These are phyloP conservation scores for Achaetomium macrosporum DNA, from an alignment of 2,329 filamentous ascomycete species.

Conservation along the genomic window DNA sequence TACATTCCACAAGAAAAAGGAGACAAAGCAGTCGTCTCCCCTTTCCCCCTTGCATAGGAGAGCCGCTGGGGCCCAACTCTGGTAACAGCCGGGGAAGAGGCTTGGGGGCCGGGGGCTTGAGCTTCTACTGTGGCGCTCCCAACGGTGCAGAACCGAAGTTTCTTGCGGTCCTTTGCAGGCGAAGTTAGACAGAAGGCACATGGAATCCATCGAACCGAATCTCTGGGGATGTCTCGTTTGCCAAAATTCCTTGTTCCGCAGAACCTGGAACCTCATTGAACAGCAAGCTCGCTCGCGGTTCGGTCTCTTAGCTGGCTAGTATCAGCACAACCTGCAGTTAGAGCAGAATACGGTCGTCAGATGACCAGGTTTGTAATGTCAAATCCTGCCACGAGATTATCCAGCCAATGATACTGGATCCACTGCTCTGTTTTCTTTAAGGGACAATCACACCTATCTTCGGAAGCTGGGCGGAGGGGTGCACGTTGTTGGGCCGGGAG, in stretches of 20 bases:
- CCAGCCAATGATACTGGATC: not conserved
- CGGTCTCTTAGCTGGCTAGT: too few relatives aligned
- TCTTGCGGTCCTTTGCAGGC: too few relatives aligned
- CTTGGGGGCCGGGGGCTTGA: too few relatives aligned
- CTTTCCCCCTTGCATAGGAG: not conserved
- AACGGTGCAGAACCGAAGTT: too few relatives aligned
- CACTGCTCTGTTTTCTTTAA: not conserved
- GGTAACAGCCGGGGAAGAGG: not conserved
- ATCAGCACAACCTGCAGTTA: too few relatives aligned
- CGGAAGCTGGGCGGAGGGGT: not conserved
- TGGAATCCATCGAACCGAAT: too few relatives aligned
- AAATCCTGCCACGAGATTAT: not conserved
- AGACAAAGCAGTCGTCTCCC: not conserved
- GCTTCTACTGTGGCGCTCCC: too few relatives aligned
- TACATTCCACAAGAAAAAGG: not conserved
- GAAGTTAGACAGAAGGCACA: too few relatives aligned
- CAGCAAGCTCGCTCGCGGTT: too few relatives aligned
- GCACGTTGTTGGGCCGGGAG: not conserved
- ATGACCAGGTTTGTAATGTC: not conserved
- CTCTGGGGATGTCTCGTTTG: too few relatives aligned
- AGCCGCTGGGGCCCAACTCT: not conserved
- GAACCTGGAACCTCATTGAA: too few relatives aligned
- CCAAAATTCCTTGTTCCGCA: too few relatives aligned
- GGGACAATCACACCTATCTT: not conserved
- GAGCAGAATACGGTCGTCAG: not conserved